phyloP scores from a whole-genome alignment of 163 green algal species.

The Prototheca wickerhamii region DNA sequence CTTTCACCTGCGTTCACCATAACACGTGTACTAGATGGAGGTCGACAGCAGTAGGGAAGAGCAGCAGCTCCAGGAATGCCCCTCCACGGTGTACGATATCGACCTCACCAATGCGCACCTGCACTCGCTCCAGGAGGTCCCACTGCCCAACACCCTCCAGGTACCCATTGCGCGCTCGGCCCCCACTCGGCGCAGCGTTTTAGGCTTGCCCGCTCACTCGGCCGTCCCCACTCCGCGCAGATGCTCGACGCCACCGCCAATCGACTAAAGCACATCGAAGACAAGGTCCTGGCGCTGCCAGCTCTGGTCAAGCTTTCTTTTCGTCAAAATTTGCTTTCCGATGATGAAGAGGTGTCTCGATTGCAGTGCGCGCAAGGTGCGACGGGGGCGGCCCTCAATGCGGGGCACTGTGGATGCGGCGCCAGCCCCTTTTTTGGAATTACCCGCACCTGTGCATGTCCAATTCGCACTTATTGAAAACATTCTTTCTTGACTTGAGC shows the following conservation, averaged over 20 bases:
- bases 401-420: no score
- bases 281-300: slow-evolving; percentile 51
- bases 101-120: slow-evolving; percentile 74
- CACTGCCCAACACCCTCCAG: slow-evolving; percentile 36
- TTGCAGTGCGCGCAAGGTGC: slow-evolving; percentile 15
- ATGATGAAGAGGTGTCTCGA: slow-evolving; percentile 22
- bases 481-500: no score
- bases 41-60: no score
- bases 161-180: slow-evolving; percentile 9
- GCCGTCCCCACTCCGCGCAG: slow-evolving; percentile 22
- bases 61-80: no score
- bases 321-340: slow-evolving; percentile 72
- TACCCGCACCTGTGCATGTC: no score
- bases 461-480: no score
- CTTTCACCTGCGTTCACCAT: no score
- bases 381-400: no score
- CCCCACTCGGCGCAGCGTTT: not conserved
- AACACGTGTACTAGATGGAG: no score
- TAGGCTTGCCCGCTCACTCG: not conserved
- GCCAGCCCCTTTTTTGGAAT: no score
- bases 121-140: slow-evolving; percentile 37
- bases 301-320: slow-evolving; percentile 59
- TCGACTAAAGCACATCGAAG: slow-evolving; percentile 58
- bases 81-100: slow-evolving; percentile 34
- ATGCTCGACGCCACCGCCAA: slow-evolving; percentile 77